Base-by-base conservation (phyloP, 1,284 basidiomycete species). In the Mycosarcoma mackinlayi region DNA sequence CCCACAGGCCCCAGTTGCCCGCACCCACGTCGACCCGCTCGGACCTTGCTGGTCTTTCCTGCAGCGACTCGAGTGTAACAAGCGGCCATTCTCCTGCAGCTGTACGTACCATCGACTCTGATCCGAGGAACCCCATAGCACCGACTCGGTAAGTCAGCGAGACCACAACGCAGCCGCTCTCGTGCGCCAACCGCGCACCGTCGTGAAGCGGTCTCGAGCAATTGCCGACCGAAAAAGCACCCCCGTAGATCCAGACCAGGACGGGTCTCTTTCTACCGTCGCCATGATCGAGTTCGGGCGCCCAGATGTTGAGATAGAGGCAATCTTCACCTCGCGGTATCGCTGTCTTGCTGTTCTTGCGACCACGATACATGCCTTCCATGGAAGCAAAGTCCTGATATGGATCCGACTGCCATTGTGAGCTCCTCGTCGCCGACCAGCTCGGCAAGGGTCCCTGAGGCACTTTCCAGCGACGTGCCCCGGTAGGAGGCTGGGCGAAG, bases 401-500 rank as follows among this genome's bases (percentile, higher is more conserved):
- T 21, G 73, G 64, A 27, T 75, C 73, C 10, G 46, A 37, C 25
- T 56, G 61, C 60, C 65, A 72, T 51, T 45, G 34, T 19, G 68
- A 58, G 1, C 16, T 18, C 3, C 61, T 48, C 7, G 47, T 37
- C 2, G 33, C 24, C 6, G 52, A 45, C 69, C 58, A 64, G 38
- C 33, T 37, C 18, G 65, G 64, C 23, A 48, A 44, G 2, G 60
- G 68, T 6, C 57, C 61, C 38, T 63, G 69, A 2, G 90, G 90
- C 24, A 87, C 86, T 63, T 86, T 87, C 84, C 89, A 89, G 7
- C 88, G 86, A 19, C 88, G 82, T 6, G 65, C 27, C 0, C 87
- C 87, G 5, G 86, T 72, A 1, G 88, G 90, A 21, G 89, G 85
- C 60, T 87, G 83, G 16, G 88, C 89, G 66, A 87, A 91, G 0